Percentiles rank a stretch among this genome's conserved stretches.
phyloP scores from a whole-genome alignment of 306 rosid genomes.

The Cucurbita argyrosperma region DNA sequence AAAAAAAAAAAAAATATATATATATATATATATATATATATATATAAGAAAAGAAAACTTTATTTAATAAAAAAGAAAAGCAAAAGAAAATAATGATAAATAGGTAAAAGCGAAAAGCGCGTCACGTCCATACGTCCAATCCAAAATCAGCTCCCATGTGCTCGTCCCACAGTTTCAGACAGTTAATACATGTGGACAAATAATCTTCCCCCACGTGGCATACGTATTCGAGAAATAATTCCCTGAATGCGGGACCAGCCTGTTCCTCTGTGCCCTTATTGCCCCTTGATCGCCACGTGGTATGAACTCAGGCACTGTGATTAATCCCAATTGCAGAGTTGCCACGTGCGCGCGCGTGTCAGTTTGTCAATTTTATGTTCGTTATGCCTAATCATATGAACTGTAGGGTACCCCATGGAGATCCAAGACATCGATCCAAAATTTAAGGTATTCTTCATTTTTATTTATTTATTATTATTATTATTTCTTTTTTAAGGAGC shows the following conservation, averaged over 20 bases:
- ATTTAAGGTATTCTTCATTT: background rate
- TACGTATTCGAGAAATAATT: background rate
- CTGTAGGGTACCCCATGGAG: background rate
- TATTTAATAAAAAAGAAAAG: too few species aligned
- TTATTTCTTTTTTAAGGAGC: background rate
- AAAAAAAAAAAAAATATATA: too few species aligned
- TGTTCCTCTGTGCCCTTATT: too few species aligned
- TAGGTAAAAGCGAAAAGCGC: too few species aligned
- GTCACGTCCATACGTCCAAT: too few species aligned
- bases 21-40: too few species aligned
- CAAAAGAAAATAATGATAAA: too few species aligned
- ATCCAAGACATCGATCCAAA: background rate
- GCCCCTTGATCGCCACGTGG: background rate
- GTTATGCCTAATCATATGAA: background rate
- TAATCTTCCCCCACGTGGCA: background rate
- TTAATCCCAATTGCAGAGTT: background rate
- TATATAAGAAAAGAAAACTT: too few species aligned
- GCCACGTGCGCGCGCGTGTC: background rate
- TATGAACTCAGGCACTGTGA: background rate
- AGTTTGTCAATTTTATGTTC: background rate
- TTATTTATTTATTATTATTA: too few species aligned
- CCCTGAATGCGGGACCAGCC: background rate
- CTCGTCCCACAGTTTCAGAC: background rate
- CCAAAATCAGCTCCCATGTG: background rate
- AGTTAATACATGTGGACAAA: background rate